These are phyloP conservation scores for Oxytropis ochrocephala DNA, from an alignment of 306 rosid species.

Conservation along the genomic window DNA sequence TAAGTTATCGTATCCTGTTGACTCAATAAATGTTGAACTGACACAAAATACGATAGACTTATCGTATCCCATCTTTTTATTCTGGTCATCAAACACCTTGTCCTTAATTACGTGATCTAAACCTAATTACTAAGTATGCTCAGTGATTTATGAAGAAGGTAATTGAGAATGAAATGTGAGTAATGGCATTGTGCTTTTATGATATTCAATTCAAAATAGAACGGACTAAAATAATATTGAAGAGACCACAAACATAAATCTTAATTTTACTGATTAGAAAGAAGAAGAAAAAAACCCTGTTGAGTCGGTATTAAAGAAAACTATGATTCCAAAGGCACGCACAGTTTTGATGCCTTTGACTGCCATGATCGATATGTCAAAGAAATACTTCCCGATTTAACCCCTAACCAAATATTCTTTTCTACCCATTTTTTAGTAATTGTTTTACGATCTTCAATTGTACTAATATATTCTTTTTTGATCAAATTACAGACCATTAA, in stretches of 20 bases:
- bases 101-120: no score
- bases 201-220: no score
- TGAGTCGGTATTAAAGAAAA: slow-evolving; percentile 14
- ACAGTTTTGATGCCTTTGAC: slow-evolving; percentile 36
- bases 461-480: no score
- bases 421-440: neutral
- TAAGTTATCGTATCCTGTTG: no score
- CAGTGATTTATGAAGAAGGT: neutral
- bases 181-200: neutral
- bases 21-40: no score
- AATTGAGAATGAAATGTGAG: neutral
- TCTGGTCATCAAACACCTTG: no score
- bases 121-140: neutral
- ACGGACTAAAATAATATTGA: neutral
- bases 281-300: no score
- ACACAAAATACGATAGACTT: no score
- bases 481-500: no score
- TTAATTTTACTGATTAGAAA: neutral
- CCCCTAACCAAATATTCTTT: slow-evolving; percentile 14
- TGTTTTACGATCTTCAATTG: neutral
- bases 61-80: no score
- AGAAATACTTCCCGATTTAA: neutral
- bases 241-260: neutral
- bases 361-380: slow-evolving; percentile 14
- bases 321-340: slow-evolving; percentile 38